Evolutionary conservation across 768 basidiomycete genomes (phyloP), one percentile per base, ranked within the genome.

Genomic region (Myochromella boudieri): DNA sequence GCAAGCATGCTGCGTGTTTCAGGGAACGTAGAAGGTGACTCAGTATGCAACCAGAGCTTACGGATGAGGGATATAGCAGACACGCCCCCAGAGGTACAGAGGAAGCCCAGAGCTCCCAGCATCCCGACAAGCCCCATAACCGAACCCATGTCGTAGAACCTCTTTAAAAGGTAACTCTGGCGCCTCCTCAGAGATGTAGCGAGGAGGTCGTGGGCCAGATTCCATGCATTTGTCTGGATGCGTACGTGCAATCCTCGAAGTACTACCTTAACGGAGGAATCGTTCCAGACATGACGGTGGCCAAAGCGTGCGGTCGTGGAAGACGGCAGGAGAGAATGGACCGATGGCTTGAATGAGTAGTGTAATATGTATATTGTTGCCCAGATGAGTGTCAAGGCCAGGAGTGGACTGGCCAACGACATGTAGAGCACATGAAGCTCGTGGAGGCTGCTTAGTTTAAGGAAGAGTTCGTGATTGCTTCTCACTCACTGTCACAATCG

Each of bases 101-200:
- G 59, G 15, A 79, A 37, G 22, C 54, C 54, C 12, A 82, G 46
- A 0, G 68, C 72, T 11, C 60, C 57, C 0, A 74, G 6, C 74
- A 81, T 78, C 18, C 84, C 82, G 6, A 78, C 34, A 3, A 71
- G 54, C 2, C 73, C 73, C 27, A 73, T 37, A 24, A 72, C 29
- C 36, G 63, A 69, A 5, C 85, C 85, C 0, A 74, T 21, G 52
- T 78, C 70, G 60, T 87, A 88, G 36, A 77, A 55, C 4, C 48
- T 24, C 33, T 57, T 52, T 8, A 82, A 53, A 1, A 52, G 44
- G 3, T 53, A 43, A 40, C 59, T 61, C 4, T 53, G 54, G n/a
- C 60, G 57, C 20, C 57, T 54, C 4, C 67, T 58, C n/a, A 84
- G 59, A 3, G 47, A 32, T 0, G 54, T 37, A 10, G 74, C 52